Base-by-base conservation (phyloP, 148 eudicot genomes). In the Agrostemma githago region DNA sequence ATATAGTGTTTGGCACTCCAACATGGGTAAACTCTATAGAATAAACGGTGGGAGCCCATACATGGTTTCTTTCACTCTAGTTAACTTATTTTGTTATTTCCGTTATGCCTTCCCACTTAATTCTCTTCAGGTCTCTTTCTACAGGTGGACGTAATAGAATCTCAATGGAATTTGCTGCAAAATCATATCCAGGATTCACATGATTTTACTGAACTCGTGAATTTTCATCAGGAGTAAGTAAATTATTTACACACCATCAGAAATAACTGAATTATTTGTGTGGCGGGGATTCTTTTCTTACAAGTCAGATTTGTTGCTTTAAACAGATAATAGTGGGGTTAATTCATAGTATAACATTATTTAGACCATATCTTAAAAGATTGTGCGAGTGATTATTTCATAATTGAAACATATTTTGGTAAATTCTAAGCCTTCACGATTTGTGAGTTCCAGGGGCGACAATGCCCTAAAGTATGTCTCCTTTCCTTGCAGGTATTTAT, bases 111-210 rank as follows among this genome's bases (percentile, higher is more conserved):
- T 71, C 63, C 44, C 42, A 71, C 44, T 72, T 67, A 72, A 64
- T 38, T 74, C 46, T 14, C 69, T n/a, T 10, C 26, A 14, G 57
- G 57, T 73, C 20, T 70, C 39, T 78, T 46, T 79, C 67, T 82
- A 42, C 79, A 93, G 97, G 96, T 95, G 81, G 98, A 95, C 74
- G 98, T 95, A 74, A 95, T 95, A 81, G 98, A 95, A 86, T 95
- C 98, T 54, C 98, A 95, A 73, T 95, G 98, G 98, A 95, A 92
- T 68, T 80, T 95, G 66, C 82, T 95, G 85, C 96, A 92, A 83
- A 77, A 88, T 62, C 97, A 83, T 83, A 89, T 95, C 71, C 93
- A 90, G 77, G 89, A 90, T 77, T 92, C 98, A 54, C 92, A 72
- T 78, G 98, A 95, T 87, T 95, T 95, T 81, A 95, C 98, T 40